Conservation (phyloP, 2,329 filamentous ascomycete species). For the Trichoderma simmonsii region DNA sequence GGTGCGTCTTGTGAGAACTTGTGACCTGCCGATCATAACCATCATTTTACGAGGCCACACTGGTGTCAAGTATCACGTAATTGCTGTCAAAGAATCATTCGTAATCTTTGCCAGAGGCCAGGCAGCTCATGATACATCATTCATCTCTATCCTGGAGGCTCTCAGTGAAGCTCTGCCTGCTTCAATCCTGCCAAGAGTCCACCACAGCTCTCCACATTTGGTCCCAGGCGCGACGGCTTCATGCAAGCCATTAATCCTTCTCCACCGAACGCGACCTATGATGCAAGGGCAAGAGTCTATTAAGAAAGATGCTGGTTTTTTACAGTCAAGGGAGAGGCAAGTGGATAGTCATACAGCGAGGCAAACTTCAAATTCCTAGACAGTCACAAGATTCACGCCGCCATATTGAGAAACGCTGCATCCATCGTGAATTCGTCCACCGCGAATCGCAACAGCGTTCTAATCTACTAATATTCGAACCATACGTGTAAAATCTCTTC, state of each 20-base stretch:
- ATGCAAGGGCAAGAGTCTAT: background rate
- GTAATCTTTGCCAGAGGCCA: background rate
- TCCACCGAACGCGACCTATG: background rate
- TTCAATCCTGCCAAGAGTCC: background rate
- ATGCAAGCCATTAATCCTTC: background rate
- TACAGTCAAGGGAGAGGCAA: background rate
- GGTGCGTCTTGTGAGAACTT: background rate
- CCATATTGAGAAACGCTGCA: background rate
- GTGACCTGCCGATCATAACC: background rate
- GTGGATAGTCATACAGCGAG: background rate
- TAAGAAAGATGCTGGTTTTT: background rate
- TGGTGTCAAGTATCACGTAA: background rate
- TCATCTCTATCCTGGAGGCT: background rate
- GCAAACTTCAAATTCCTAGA: background rate
- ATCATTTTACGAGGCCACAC: background rate
- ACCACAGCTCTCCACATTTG: background rate
- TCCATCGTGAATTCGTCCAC: background rate
- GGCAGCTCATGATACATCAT: background rate
- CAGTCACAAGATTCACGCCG: background rate
- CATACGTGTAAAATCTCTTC: constrained; percentile 41
- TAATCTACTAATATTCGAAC: rapidly evolving
- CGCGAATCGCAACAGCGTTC: background rate
- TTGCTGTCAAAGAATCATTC: background rate
- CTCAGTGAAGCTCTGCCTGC: background rate
- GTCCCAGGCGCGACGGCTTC: background rate